These are phyloP conservation scores for Pestalotiopsis fici DNA, from an alignment of 2,329 filamentous ascomycete genomes.

Conservation along the genomic window DNA sequence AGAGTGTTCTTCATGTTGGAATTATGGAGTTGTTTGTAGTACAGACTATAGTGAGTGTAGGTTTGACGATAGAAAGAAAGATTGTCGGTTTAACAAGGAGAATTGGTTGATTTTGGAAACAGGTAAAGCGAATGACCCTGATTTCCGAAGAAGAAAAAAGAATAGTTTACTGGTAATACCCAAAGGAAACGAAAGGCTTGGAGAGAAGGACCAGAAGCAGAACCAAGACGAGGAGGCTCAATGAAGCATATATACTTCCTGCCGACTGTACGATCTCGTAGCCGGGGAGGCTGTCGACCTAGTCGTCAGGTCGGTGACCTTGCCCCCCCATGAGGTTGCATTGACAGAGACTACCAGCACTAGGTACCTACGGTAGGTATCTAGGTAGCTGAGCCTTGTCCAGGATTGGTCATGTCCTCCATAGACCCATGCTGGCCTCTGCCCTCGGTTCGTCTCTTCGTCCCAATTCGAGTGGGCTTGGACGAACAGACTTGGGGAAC, in stretches of 20 bases:
- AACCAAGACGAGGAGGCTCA: not conserved
- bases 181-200: conserved; percentile 26
- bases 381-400: conserved; percentile 13
- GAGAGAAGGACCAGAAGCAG: not conserved
- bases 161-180: conserved; percentile 25
- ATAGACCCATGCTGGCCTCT: conserved; percentile 17
- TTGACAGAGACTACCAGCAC: conserved; percentile 15
- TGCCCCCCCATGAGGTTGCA: not conserved
- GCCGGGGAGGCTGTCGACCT: conserved; percentile 16
- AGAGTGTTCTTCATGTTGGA: conserved; percentile 53
- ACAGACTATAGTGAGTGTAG: not conserved
- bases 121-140: conserved; percentile 61
- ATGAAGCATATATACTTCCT: conserved; percentile 28
- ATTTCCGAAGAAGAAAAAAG: conserved; percentile 36
- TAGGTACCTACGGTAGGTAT: not conserved
- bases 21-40: not conserved
- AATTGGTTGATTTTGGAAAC: conserved; percentile 31
- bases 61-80: conserved; percentile 12
- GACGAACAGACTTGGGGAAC: conserved; percentile 2
- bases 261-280: conserved; percentile 14
- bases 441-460: conserved; percentile 1
- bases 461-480: conserved; percentile 19
- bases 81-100: conserved; percentile 25
- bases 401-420: conserved; percentile 23
- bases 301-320: not conserved